Evolutionary conservation across 768 basidiomycete genomes (phyloP), one percentile per base, ranked within the genome.

Genomic region (Russula vinacea): DNA sequence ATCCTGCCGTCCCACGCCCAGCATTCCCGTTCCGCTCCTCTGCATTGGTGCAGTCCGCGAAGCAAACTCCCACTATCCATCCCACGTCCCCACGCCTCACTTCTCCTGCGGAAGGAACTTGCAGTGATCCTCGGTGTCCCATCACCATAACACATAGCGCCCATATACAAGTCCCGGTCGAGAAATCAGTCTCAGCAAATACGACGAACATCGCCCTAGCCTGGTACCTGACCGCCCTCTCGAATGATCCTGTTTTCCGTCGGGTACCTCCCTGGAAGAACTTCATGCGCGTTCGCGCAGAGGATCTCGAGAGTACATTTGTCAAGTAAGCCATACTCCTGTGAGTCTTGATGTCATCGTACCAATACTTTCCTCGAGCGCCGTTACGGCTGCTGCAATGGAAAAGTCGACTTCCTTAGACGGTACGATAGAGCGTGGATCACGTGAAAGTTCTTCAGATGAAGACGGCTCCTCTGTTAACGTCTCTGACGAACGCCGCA

Each of bases 241-340:
- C 93, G 58, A 92, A 90, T 67, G 81, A 85, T 49, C 75, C 81
- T 3, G 71, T 77, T 3, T 73, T 94, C 50, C 84, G 90, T 40
- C 81, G 82, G 57, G 78, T 85, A n/a, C 81, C 85, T 53, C 78
- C 84, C 1, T 96, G 92, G 93, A 89, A 88, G 72, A 83, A 88
- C 19, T 96, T 96, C 70, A 87, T 94, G 59, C 80, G 85, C 49
- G 90, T 94, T 6, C 82, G 93, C 60, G 88, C 86, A 5, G 92
- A 94, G 70, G 94, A 96, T 74, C 75, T 95, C 59, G 87, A 94
- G 77, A 92, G 90, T 68, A 85, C 87, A 7, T 84, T 92, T 51
- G 85, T 89, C 45, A 91, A 94, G 77, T 81, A 90, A 67, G 88
- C 91, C 4, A 88, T 94, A 93, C 93, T 77, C 86, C 89, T 32